A percentile compares a stretch with the other conserved stretches of the same genome.
Evolutionary conservation across 176 grass and related monocot genomes (phyloP).

Genomic region (Oryza australiensis): DNA sequence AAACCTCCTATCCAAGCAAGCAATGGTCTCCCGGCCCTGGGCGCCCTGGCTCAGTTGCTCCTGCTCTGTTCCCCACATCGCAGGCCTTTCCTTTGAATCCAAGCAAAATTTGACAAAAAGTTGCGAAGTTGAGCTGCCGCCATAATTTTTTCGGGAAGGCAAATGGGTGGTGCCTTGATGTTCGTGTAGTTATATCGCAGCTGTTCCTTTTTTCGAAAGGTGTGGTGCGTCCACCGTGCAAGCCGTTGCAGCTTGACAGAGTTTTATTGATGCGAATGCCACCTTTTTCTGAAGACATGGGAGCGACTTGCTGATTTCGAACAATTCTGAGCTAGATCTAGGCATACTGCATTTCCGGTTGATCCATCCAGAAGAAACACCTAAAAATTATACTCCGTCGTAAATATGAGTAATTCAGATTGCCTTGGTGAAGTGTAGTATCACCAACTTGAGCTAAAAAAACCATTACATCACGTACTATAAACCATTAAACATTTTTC

Average conservation of each 20-base stretch:
- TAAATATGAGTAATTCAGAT: background rate
- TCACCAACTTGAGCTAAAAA: background rate
- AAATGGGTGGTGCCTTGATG: slow-evolving; percentile 27
- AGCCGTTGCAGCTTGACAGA: background rate
- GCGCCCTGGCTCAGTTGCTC: background rate
- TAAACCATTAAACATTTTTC: too few species aligned
- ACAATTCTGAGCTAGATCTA: background rate
- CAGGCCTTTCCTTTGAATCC: slow-evolving; percentile 56
- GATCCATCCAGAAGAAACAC: background rate
- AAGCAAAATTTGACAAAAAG: slow-evolving; percentile 50
- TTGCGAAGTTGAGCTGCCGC: slow-evolving; percentile 4
- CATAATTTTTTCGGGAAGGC: slow-evolving; percentile 9
- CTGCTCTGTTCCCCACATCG: slow-evolving; percentile 8
- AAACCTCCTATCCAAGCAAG: slow-evolving; percentile 32
- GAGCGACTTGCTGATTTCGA: background rate
- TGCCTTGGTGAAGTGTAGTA: background rate
- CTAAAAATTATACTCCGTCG: background rate
- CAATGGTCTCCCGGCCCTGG: slow-evolving; percentile 12
- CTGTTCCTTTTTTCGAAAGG: background rate
- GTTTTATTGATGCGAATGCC: background rate
- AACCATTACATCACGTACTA: too few species aligned
- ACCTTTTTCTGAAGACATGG: background rate
- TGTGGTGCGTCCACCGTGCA: background rate
- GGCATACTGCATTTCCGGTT: background rate
- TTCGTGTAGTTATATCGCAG: background rate